Percentiles rank a stretch among this genome's conserved stretches.
Evolutionary conservation across 495 filamentous ascomycete species (phyloP).

Genomic region (Niebla homalea): DNA sequence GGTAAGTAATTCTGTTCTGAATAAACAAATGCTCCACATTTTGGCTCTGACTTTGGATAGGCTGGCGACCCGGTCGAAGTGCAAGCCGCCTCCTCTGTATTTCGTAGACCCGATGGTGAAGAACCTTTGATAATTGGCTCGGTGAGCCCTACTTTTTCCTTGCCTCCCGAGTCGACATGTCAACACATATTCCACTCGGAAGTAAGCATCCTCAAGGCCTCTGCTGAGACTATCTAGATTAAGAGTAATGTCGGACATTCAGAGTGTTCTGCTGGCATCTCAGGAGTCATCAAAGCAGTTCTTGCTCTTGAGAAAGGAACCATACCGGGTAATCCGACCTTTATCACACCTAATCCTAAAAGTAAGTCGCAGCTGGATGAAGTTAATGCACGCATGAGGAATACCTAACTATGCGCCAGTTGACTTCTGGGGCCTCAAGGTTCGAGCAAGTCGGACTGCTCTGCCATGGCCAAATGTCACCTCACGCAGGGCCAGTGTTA

Average conservation of each 20-base stretch:
- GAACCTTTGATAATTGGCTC: background rate
- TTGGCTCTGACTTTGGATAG: background rate
- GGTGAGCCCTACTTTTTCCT: too few relatives aligned
- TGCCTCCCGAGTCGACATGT: too few relatives aligned
- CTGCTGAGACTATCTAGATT: conserved; percentile 8
- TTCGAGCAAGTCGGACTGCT: conserved; percentile 18
- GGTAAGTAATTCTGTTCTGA: conserved; percentile 3
- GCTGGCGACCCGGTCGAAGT: too few relatives aligned
- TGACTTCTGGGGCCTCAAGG: background rate
- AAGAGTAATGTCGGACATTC: conserved; percentile 36
- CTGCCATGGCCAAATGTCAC: conserved; percentile 11
- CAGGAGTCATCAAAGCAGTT: conserved; percentile 41
- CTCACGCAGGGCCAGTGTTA: conserved; percentile 23
- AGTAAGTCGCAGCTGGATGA: conserved; percentile 10
- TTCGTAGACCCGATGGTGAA: too few relatives aligned
- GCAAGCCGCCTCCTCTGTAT: too few relatives aligned
- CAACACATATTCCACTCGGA: too few relatives aligned
- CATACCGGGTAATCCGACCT: conserved; percentile 31
- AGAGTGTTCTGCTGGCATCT: conserved; percentile 29
- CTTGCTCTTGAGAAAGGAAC: conserved; percentile 32
- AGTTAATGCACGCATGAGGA: background rate
- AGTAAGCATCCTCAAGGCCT: too few relatives aligned
- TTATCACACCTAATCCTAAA: conserved; percentile 26
- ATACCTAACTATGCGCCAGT: background rate
- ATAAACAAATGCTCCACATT: background rate